Evolutionary conservation across 768 basidiomycete species (phyloP).

Genomic region (Tulasnella sp.): DNA sequence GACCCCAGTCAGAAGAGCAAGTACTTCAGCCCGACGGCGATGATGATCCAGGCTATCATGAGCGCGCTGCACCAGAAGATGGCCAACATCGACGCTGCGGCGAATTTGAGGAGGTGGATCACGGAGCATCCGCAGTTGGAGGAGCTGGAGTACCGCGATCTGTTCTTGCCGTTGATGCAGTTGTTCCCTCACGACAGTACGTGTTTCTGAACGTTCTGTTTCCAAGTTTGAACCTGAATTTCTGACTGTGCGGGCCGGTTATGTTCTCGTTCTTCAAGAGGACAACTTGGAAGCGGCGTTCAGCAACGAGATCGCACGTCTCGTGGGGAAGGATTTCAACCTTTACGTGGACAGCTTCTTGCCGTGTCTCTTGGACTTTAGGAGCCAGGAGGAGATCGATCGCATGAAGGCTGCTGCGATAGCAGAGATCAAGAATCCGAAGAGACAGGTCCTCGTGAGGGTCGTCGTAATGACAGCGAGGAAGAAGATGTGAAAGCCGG

Average conservation of each 20-base stretch:
- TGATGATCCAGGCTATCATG: not conserved
- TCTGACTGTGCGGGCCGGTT: not conserved
- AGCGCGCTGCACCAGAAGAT: not conserved
- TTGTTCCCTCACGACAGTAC: constrained; percentile 1
- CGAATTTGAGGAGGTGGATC: constrained; percentile 4
- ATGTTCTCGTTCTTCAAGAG: not conserved
- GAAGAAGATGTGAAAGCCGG: not conserved
- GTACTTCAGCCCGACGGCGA: not conserved
- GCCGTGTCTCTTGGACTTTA: not conserved
- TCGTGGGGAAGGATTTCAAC: not conserved
- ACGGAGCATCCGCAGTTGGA: not conserved
- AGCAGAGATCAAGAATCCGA: not conserved
- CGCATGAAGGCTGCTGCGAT: not conserved
- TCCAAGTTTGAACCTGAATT: not conserved
- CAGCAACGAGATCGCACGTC: constrained; percentile 1
- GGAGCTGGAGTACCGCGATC: not conserved
- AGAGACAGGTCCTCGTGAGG: not conserved
- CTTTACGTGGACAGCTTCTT: not conserved
- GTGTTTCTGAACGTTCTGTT: not conserved
- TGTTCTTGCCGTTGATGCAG: not conserved
- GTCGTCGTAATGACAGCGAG: not conserved
- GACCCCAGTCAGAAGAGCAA: not conserved
- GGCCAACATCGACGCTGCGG: not conserved
- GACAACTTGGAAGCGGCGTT: not conserved
- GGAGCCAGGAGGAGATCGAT: not conserved